Evolutionary conservation across 129 eudicot genomes (phyloP).

Genomic region (Lactuca sativa): DNA sequence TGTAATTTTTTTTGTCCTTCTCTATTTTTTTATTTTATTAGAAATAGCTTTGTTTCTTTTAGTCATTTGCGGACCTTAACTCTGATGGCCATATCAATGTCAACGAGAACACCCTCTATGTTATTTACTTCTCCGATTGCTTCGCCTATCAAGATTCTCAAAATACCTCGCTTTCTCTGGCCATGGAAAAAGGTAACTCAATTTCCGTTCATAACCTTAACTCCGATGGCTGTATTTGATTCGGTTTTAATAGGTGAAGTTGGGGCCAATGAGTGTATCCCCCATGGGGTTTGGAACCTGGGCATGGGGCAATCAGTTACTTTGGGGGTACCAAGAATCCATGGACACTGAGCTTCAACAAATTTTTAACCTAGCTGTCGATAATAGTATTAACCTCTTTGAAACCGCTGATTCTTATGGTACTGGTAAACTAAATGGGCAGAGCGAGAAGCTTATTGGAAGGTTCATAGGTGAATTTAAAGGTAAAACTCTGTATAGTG

Average conservation of each 20-base stretch:
- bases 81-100: conserved; percentile 23
- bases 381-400: conserved; percentile 78
- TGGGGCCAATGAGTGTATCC: conserved; percentile 76
- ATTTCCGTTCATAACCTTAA: background rate
- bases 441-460: conserved; percentile 93
- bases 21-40: no score
- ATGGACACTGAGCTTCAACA: conserved; percentile 87
- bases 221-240: background rate
- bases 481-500: conserved; percentile 40
- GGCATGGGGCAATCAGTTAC: conserved; percentile 98
- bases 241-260: conserved; percentile 47
- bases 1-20: conserved; percentile 25
- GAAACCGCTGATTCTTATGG: conserved; percentile 99
- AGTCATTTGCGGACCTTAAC: background rate
- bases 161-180: conserved; percentile 62
- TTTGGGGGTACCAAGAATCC: conserved; percentile 88
- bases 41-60: no score
- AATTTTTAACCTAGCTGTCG: conserved; percentile 69
- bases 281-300: conserved; percentile 99
- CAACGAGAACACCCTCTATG: conserved; percentile 26
- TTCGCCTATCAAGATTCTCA: conserved; percentile 24
- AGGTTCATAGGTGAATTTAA: conserved; percentile 60
- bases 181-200: conserved; percentile 64
- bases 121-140: conserved; percentile 19
- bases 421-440: conserved; percentile 79